Conservation (phyloP, 1,139 yeast genomes). For the Geotrichum macrosporum region DNA sequence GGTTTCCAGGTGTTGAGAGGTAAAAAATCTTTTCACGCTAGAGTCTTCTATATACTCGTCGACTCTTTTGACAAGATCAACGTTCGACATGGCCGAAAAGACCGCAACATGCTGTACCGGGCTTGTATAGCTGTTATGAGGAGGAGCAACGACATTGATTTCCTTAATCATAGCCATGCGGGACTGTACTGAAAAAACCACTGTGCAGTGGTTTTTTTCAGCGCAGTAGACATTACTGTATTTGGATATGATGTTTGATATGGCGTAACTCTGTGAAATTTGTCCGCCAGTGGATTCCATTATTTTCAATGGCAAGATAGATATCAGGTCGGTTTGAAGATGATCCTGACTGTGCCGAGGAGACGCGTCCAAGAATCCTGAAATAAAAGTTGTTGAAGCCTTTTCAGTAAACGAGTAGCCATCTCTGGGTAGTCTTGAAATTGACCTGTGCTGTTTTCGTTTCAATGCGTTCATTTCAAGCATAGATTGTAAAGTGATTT, state of each 20-base stretch:
- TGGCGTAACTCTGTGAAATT: constrained; percentile 13
- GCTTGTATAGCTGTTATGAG: constrained; percentile 21
- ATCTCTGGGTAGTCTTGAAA: no score
- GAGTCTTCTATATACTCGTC: constrained; percentile 18
- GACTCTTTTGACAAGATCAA: constrained; percentile 14
- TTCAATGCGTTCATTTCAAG: no score
- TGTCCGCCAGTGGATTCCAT: constrained; percentile 23
- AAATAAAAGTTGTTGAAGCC: constrained; percentile 4
- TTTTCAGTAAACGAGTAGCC: constrained; percentile 2
- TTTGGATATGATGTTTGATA: constrained; percentile 19
- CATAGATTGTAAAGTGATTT: no score
- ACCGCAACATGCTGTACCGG: constrained; percentile 25
- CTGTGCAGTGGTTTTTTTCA: constrained; percentile 19
- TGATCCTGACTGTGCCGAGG: neutral
- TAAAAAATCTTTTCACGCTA: constrained; percentile 14
- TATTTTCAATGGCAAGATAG: constrained; percentile 13
- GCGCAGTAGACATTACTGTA: constrained; percentile 25
- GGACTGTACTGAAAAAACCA: constrained; percentile 17
- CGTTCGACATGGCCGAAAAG: constrained; percentile 17
- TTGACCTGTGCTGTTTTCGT: no score
- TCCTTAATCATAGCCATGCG: constrained; percentile 16
- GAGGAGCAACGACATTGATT: constrained; percentile 24
- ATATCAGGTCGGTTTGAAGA: constrained; percentile 1
- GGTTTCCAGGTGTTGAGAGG: constrained; percentile 4
- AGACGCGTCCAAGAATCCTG: constrained; percentile 6